Evolutionary conservation across 345 rosid genomes (phyloP).

Genomic region (Turnera subulata): DNA sequence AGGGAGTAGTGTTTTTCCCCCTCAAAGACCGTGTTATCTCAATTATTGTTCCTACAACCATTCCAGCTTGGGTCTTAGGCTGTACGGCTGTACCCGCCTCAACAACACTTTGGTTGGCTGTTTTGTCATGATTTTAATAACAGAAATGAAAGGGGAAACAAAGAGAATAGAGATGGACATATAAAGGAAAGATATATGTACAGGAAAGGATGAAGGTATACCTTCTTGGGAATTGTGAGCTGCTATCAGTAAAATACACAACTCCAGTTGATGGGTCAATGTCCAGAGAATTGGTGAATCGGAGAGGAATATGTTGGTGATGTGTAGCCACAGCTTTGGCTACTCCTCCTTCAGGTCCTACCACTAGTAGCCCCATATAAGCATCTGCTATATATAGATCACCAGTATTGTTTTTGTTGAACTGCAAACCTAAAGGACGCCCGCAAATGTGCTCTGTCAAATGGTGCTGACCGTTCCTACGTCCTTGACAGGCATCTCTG

Average conservation of each 20-base stretch:
- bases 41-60: too few relatives aligned
- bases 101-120: too few relatives aligned
- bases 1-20: too few relatives aligned
- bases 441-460: slow-evolving; percentile 32
- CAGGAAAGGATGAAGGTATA: neutral
- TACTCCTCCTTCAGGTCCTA: slow-evolving; percentile 37
- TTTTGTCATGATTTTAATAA: too few relatives aligned
- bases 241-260: slow-evolving; percentile 40
- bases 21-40: too few relatives aligned
- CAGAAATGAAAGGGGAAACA: too few relatives aligned
- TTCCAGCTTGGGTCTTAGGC: too few relatives aligned
- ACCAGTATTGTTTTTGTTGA: slow-evolving; percentile 23
- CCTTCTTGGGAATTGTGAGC: slow-evolving; percentile 21
- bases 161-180: too few relatives aligned
- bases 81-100: too few relatives aligned
- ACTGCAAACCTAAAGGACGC: slow-evolving; percentile 39
- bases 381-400: slow-evolving; percentile 45
- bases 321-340: slow-evolving; percentile 34
- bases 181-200: too few relatives aligned
- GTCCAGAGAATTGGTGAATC: slow-evolving; percentile 38
- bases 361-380: slow-evolving; percentile 33
- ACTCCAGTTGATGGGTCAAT: slow-evolving; percentile 31
- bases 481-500: too few relatives aligned
- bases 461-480: too few relatives aligned
- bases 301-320: slow-evolving; percentile 24